Evolutionary conservation across 2,329 filamentous ascomycete genomes (phyloP).

Genomic region (Aspergillus persii): DNA sequence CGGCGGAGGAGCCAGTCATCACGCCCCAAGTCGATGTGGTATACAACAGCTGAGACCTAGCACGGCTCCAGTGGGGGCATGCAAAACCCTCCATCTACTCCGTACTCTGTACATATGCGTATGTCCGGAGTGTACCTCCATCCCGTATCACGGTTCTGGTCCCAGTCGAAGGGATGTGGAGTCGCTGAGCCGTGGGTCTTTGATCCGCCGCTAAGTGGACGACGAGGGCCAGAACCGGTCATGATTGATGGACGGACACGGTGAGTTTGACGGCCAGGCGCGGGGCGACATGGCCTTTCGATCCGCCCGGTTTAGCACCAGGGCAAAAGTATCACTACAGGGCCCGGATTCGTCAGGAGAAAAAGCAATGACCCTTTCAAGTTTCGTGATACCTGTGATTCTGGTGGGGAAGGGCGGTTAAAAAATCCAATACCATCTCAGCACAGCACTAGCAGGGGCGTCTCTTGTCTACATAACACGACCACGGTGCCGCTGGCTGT

Average conservation of each 20-base stretch:
- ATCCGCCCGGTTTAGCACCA: slow-evolving; percentile 16
- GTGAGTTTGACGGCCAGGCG: slow-evolving; percentile 13
- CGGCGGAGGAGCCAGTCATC: slow-evolving; percentile 11
- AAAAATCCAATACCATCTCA: background rate
- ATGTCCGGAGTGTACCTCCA: background rate
- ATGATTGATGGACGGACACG: slow-evolving; percentile 16
- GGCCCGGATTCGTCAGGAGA: slow-evolving; percentile 16
- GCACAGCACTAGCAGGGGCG: background rate
- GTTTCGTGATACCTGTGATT: slow-evolving; percentile 13
- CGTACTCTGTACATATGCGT: background rate
- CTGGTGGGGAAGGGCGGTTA: slow-evolving; percentile 12
- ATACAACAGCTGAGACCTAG: slow-evolving; percentile 18
- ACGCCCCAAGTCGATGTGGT: background rate
- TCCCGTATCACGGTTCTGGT: slow-evolving; percentile 4
- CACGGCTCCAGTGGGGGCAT: background rate
- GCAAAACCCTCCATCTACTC: background rate
- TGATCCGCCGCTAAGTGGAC: slow-evolving; percentile 25
- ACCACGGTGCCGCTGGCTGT: background rate
- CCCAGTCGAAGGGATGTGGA: slow-evolving; percentile 8
- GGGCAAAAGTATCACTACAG: slow-evolving; percentile 3
- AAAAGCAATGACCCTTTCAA: slow-evolving; percentile 14
- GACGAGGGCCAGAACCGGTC: slow-evolving; percentile 11
- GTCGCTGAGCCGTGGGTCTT: slow-evolving; percentile 25
- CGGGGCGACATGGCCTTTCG: slow-evolving; percentile 12
- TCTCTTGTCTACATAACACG: background rate